These are phyloP conservation scores for Nannochloris sp. DNA, from an alignment of 139 green algal genomes.

Conservation along the genomic window DNA sequence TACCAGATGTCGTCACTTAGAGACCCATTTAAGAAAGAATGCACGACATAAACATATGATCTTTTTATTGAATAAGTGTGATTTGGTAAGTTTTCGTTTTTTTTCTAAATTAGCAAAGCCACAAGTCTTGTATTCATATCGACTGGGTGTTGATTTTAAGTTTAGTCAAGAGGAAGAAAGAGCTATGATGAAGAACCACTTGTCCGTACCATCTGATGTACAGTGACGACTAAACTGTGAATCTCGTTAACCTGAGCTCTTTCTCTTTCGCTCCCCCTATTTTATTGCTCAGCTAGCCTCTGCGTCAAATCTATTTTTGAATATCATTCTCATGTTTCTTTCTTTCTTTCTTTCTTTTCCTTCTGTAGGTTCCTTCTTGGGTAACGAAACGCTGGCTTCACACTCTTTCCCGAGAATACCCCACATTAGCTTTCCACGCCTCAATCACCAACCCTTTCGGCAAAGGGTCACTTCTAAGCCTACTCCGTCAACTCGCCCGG, in stretches of 20 bases:
- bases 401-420: constrained; percentile 82
- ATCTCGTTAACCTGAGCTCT: constrained; percentile 65
- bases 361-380: constrained; percentile 84
- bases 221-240: constrained; percentile 30
- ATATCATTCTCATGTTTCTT: background rate
- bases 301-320: background rate
- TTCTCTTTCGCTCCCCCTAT: background rate
- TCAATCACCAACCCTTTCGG: constrained; percentile 95
- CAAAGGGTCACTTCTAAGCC: constrained; percentile 81
- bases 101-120: background rate
- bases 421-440: constrained; percentile 95
- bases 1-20: constrained; percentile 88
- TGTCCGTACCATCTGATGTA: constrained; percentile 52
- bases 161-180: background rate
- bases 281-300: background rate
- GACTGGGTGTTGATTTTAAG: background rate
- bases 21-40: constrained; percentile 89
- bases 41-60: constrained; percentile 94
- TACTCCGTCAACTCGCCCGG: constrained; percentile 79
- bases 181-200: constrained; percentile 36
- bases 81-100: constrained; percentile 56
- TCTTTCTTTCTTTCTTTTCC: background rate
- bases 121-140: no score
- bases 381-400: constrained; percentile 96
- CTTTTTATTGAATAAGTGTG: constrained; percentile 97